A percentile compares a stretch with the other conserved stretches of the same genome.
Conservation (phyloP, 1,284 basidiomycete genomes). For the Taiwanofungus camphoratus region DNA sequence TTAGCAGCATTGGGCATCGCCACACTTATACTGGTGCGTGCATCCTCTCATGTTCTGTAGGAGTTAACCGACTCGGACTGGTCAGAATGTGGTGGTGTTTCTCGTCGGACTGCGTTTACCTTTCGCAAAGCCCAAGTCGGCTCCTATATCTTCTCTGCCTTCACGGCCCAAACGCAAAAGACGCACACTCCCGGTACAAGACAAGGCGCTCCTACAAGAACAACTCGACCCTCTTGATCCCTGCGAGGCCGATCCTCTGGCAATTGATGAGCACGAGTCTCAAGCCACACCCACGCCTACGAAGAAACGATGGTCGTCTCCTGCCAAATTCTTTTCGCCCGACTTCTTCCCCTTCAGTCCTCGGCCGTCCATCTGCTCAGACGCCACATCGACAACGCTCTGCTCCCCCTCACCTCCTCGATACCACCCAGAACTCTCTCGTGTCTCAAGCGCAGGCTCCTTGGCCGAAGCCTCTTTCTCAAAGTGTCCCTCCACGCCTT, state of each 20-base stretch:
- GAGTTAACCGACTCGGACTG: no score
- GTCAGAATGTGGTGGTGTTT: no score
- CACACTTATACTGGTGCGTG: no score
- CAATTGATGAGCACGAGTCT: no score
- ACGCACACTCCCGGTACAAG: no score
- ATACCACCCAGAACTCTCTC: slow-evolving; percentile 10
- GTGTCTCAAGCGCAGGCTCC: slow-evolving; percentile 7
- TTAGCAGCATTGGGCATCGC: no score
- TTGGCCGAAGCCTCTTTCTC: background rate
- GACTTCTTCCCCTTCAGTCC: background rate
- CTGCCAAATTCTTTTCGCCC: slow-evolving; percentile 1
- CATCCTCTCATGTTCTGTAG: no score
- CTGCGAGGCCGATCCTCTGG: background rate
- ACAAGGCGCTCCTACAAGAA: background rate
- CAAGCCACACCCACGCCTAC: no score
- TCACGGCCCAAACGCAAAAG: no score
- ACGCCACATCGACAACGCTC: slow-evolving; percentile 11
- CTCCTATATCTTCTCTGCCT: no score
- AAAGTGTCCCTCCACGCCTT: slow-evolving; percentile 7
- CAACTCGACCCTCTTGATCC: background rate
- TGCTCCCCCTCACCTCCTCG: slow-evolving; percentile 7
- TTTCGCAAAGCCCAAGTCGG: no score
- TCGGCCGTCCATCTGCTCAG: background rate
- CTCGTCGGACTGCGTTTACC: no score
- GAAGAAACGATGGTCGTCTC: slow-evolving; percentile 10